Conservation (phyloP, 192 early-diverging fungal species). For the Backusella psychrophila region DNA sequence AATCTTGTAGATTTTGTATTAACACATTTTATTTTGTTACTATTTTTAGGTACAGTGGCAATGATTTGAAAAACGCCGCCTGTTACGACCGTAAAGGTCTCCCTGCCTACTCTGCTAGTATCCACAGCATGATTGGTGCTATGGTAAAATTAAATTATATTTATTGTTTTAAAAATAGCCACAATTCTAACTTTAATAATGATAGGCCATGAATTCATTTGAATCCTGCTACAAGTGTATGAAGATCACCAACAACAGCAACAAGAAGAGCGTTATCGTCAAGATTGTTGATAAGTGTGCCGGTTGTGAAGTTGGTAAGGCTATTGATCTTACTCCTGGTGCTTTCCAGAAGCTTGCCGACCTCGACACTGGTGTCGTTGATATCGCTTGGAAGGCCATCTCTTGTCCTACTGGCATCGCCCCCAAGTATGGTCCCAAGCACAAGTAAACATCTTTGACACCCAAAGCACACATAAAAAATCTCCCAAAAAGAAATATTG, state of each 20-base stretch:
- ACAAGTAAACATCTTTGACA: neutral
- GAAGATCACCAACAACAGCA: conserved; percentile 30
- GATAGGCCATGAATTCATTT: conserved; percentile 24
- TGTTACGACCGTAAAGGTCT: conserved; percentile 40
- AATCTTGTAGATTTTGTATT: neutral
- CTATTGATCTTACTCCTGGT: conserved; percentile 34
- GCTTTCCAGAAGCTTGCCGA: conserved; percentile 29
- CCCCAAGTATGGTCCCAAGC: neutral
- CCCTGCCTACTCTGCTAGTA: conserved; percentile 29
- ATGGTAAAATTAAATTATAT: conserved; percentile 23
- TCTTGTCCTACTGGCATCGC: conserved; percentile 3
- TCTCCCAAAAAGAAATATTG: neutral
- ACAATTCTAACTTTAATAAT: neutral
- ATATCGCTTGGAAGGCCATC: conserved; percentile 29
- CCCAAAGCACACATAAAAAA: neutral
- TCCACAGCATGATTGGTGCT: conserved; percentile 38
- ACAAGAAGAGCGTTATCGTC: conserved; percentile 22
- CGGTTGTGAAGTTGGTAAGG: conserved; percentile 25
- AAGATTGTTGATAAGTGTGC: conserved; percentile 37
- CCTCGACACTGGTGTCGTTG: conserved; percentile 30
- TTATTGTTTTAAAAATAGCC: neutral
- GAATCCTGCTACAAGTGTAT: conserved; percentile 38
- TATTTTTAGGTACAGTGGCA: conserved; percentile 30
- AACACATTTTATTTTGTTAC: neutral
- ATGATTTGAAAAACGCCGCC: conserved; percentile 40